Percentiles rank a stretch among this genome's conserved stretches.
phyloP scores from a whole-genome alignment of 164 flowering plant genomes.

The Cinnamomum chago region DNA sequence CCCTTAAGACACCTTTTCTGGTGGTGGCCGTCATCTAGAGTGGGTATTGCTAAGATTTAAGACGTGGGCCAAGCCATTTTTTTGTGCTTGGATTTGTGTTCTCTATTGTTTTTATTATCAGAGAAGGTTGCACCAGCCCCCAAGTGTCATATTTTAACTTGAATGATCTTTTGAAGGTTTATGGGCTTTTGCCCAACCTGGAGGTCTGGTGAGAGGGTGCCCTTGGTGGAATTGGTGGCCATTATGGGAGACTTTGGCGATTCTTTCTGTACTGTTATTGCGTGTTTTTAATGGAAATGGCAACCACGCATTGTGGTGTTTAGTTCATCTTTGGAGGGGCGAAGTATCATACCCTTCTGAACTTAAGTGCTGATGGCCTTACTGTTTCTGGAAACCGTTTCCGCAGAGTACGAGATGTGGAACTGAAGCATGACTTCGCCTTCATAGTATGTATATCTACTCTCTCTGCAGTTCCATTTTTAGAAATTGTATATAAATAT shows the following conservation, averaged over 20 bases:
- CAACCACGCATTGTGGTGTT: slow-evolving; percentile 82
- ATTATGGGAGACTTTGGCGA: slow-evolving; percentile 81
- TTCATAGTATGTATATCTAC: slow-evolving; percentile 68
- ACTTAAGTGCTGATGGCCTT: slow-evolving; percentile 90
- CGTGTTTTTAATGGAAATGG: slow-evolving; percentile 78
- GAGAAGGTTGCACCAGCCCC: slow-evolving; percentile 31
- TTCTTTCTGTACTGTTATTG: slow-evolving; percentile 72
- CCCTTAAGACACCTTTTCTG: background rate
- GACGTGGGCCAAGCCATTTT: slow-evolving; percentile 19
- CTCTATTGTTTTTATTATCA: slow-evolving; percentile 17
- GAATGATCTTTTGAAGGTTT: slow-evolving; percentile 68
- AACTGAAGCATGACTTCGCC: slow-evolving; percentile 92
- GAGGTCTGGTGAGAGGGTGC: slow-evolving; percentile 61
- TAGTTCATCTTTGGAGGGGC: slow-evolving; percentile 78
- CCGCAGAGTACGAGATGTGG: slow-evolving; percentile 99
- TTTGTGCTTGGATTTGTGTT: slow-evolving; percentile 22
- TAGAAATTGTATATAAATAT: background rate
- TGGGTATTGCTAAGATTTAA: background rate
- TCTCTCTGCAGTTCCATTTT: background rate
- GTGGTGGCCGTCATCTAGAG: slow-evolving; percentile 7
- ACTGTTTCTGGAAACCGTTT: slow-evolving; percentile 93
- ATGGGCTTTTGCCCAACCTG: slow-evolving; percentile 59
- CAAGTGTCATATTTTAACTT: slow-evolving; percentile 52
- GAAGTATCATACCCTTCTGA: slow-evolving; percentile 63
- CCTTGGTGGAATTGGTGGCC: slow-evolving; percentile 74